phyloP scores from a whole-genome alignment of 768 basidiomycete genomes.

The Mycena amicta region DNA sequence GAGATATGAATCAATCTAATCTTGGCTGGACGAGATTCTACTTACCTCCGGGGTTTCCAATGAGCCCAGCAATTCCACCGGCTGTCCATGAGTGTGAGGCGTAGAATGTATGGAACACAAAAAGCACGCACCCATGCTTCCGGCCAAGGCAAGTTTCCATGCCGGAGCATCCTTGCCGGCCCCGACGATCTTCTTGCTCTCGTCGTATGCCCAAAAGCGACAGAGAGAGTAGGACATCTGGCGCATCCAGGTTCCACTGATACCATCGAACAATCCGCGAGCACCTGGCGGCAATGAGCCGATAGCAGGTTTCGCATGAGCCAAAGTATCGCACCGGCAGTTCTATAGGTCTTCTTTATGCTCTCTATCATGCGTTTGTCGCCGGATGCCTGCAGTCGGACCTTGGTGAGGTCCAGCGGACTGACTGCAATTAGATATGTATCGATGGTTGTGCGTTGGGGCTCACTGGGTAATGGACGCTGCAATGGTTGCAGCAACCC shows the following conservation, averaged over 20 bases:
- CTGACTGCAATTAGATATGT: slow-evolving; percentile 34
- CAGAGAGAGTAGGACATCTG: slow-evolving; percentile 94
- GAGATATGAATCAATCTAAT: not conserved
- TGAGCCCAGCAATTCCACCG: slow-evolving; percentile 80
- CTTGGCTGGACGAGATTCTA: too few relatives aligned
- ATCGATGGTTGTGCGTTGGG: not conserved
- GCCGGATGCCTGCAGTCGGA: slow-evolving; percentile 87
- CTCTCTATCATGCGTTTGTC: slow-evolving; percentile 90
- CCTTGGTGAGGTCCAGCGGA: slow-evolving; percentile 89
- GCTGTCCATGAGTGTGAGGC: slow-evolving; percentile 47
- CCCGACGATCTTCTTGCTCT: slow-evolving; percentile 82
- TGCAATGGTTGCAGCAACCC: slow-evolving; percentile 82
- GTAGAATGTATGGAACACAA: not conserved
- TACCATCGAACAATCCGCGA: slow-evolving; percentile 83
- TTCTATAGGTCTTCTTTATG: slow-evolving; percentile 78
- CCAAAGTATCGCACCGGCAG: slow-evolving; percentile 57
- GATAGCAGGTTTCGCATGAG: not conserved
- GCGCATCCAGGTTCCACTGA: slow-evolving; percentile 85
- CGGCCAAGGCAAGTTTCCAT: slow-evolving; percentile 80
- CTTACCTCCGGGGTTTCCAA: slow-evolving; percentile 87
- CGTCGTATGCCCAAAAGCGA: slow-evolving; percentile 93
- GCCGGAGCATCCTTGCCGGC: slow-evolving; percentile 73
- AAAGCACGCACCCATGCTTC: slow-evolving; percentile 74
- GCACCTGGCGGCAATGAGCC: slow-evolving; percentile 39
- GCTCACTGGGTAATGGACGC: slow-evolving; percentile 82